These are phyloP conservation scores for Hypericum perforatum DNA, from an alignment of 345 rosid species.

Conservation along the genomic window DNA sequence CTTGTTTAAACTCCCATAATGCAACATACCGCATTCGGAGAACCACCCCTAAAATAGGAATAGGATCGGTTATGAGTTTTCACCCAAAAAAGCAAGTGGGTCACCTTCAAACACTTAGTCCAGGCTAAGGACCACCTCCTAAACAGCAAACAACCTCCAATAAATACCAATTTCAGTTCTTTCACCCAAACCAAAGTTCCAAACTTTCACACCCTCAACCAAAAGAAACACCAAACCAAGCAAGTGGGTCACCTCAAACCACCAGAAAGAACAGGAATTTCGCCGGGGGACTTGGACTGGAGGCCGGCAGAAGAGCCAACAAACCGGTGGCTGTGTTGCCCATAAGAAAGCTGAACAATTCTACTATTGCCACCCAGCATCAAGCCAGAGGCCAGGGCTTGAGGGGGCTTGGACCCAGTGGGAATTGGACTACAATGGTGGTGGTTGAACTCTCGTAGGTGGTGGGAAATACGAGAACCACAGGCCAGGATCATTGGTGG, in stretches of 20 bases:
- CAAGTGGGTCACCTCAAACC: constrained; percentile 40
- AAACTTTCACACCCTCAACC: neutral
- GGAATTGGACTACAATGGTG: constrained; percentile 16
- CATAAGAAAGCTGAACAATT: constrained; percentile 36
- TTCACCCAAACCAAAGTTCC: neutral
- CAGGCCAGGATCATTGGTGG: constrained; percentile 41
- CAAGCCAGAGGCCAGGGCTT: constrained; percentile 23
- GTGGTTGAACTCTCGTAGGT: constrained; percentile 36
- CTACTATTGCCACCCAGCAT: constrained; percentile 34
- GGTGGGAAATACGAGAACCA: constrained; percentile 59
- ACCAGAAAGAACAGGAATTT: constrained; percentile 37
- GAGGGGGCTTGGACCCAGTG: neutral
- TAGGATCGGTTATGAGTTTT: too few species aligned
- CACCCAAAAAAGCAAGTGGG: too few species aligned
- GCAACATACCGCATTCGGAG: too few species aligned
- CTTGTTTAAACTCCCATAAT: too few species aligned
- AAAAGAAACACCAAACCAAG: neutral
- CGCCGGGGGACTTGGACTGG: constrained; percentile 36
- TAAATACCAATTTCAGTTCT: neutral
- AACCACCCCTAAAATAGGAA: too few species aligned
- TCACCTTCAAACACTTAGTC: too few species aligned
- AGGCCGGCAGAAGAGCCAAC: constrained; percentile 27
- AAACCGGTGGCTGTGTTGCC: constrained; percentile 20
- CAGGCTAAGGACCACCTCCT: too few species aligned
- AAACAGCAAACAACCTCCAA: too few species aligned